Conservation (phyloP, 73 alveolate species). For the Paramecium sexaurelia region DNA sequence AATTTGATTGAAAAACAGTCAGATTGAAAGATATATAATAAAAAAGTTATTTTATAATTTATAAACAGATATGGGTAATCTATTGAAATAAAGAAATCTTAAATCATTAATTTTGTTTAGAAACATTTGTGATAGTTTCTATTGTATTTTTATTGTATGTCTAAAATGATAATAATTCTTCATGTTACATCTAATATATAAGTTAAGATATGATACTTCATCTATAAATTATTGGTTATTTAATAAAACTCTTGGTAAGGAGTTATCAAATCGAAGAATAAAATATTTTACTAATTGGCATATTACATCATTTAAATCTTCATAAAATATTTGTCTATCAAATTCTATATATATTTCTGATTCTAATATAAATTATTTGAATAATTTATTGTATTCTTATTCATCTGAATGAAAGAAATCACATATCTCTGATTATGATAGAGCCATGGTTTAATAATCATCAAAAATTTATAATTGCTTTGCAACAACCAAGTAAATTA, state of each 20-base stretch:
- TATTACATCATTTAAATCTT: not conserved
- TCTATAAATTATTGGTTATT: conserved; percentile 4
- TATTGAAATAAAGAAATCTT: not conserved
- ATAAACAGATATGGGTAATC: not conserved
- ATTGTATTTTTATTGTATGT: not conserved
- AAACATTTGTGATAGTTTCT: not conserved
- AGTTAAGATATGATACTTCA: not conserved
- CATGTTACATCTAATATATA: not conserved
- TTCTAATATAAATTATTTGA: not conserved
- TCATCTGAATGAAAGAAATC: conserved; percentile 2
- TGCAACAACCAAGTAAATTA: not conserved
- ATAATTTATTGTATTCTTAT: not conserved
- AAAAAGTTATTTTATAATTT: not conserved
- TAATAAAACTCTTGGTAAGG: not conserved
- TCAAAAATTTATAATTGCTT: not conserved
- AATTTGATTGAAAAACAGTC: not conserved
- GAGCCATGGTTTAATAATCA: not conserved
- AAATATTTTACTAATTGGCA: not conserved
- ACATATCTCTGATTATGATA: not conserved
- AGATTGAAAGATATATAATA: not conserved
- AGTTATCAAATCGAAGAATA: not conserved
- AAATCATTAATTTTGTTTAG: not conserved
- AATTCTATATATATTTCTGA: not conserved
- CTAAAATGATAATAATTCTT: not conserved
- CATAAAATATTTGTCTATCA: not conserved